A percentile compares a stretch with the other conserved stretches of the same genome.
phyloP scores from a whole-genome alignment of 1,284 basidiomycete species.

The Malassezia nana region DNA sequence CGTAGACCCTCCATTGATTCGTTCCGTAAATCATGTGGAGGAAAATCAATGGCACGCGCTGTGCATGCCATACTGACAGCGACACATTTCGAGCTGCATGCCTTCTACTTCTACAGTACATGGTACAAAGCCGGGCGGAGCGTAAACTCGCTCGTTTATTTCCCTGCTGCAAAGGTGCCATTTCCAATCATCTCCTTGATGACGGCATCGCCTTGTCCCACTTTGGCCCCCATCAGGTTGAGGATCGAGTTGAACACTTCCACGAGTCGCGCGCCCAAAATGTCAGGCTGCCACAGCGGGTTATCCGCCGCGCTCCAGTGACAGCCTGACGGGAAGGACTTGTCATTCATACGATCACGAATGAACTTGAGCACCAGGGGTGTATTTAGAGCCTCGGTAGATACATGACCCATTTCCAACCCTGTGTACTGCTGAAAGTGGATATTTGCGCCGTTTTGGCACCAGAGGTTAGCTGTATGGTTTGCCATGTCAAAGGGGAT shows the following conservation, averaged over 20 bases:
- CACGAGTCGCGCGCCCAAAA: constrained; percentile 9
- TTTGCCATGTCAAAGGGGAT: constrained; percentile 24
- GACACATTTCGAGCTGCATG: no score
- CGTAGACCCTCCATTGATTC: no score
- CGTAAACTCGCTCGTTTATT: no score
- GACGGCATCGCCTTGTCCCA: constrained; percentile 7
- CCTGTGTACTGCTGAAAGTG: constrained; percentile 21
- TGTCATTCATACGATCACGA: constrained; percentile 12
- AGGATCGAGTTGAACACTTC: constrained; percentile 14
- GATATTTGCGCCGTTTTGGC: constrained; percentile 33
- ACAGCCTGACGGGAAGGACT: neutral
- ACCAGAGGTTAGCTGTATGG: constrained; percentile 29
- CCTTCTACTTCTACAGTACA: no score
- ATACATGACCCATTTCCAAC: constrained; percentile 16
- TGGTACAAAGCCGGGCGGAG: no score
- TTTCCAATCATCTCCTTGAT: constrained; percentile 8
- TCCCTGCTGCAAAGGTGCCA: neutral
- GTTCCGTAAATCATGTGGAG: no score
- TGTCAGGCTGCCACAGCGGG: constrained; percentile 14
- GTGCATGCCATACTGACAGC: no score
- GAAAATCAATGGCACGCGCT: no score
- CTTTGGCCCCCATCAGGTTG: constrained; percentile 5
- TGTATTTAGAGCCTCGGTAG: constrained; percentile 15
- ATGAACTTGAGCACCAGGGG: constrained; percentile 17
- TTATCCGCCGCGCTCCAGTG: constrained; percentile 1